Conservation (phyloP, 192 early-diverging fungal species). For the Dimargaris cristalligena region DNA sequence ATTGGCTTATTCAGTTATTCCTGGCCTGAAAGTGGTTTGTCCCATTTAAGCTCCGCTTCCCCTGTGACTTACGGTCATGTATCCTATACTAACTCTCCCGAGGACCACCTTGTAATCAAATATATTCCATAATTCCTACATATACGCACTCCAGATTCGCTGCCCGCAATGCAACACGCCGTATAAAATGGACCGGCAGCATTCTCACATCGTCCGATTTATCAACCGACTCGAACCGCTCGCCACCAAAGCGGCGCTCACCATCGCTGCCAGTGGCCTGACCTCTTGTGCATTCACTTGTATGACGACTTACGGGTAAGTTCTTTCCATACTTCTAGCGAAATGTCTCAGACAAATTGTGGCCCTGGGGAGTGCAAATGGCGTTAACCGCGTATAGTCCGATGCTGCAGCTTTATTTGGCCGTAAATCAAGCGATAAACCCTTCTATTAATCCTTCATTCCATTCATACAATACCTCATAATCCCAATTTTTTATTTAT, state of each 20-base stretch:
- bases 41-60: neutral
- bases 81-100: neutral
- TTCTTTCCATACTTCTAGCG: neutral
- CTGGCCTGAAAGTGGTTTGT: neutral
- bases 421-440: neutral
- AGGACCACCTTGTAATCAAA: neutral
- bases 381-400: neutral
- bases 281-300: conserved; percentile 31
- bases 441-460: neutral
- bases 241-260: conserved; percentile 28
- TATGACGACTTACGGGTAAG: conserved; percentile 30
- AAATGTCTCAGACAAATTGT: neutral
- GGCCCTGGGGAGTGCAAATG: neutral
- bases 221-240: conserved; percentile 23
- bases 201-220: conserved; percentile 22
- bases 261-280: conserved; percentile 28
- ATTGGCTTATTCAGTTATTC: neutral
- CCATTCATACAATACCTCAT: neutral
- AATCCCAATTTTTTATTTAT: neutral
- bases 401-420: neutral
- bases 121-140: neutral
- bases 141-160: conserved; percentile 20
- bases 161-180: conserved; percentile 39
- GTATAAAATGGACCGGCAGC: conserved; percentile 26
- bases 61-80: neutral